These are phyloP conservation scores for Talaromyces trachyspermus DNA, from an alignment of 495 filamentous ascomycete genomes.

Conservation along the genomic window DNA sequence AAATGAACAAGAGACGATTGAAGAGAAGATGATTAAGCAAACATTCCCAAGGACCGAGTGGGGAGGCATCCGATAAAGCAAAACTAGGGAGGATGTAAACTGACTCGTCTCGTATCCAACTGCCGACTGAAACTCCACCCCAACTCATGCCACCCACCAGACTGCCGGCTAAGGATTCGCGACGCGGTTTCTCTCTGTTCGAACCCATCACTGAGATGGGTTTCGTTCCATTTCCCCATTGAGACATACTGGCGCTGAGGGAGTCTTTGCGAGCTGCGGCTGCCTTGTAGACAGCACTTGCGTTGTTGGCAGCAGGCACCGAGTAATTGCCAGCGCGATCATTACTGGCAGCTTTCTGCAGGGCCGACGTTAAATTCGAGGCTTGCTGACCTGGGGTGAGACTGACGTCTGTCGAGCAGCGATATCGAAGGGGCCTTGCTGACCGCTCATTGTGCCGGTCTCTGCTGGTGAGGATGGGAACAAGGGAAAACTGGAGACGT, in stretches of 20 bases:
- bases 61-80: background rate
- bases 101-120: slow-evolving; percentile 93
- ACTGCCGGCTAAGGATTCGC: slow-evolving; percentile 83
- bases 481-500: slow-evolving; percentile 35
- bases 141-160: slow-evolving; percentile 92
- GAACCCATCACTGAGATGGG: slow-evolving; percentile 78
- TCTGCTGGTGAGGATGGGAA: slow-evolving; percentile 29
- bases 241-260: slow-evolving; percentile 47
- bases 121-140: slow-evolving; percentile 93
- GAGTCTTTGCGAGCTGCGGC: slow-evolving; percentile 59
- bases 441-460: slow-evolving; percentile 40
- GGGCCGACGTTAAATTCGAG: slow-evolving; percentile 55
- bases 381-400: slow-evolving; percentile 55
- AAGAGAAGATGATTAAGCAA: slow-evolving; percentile 6
- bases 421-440: slow-evolving; percentile 58
- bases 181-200: slow-evolving; percentile 64
- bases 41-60: background rate
- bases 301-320: slow-evolving; percentile 16
- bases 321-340: slow-evolving; percentile 13
- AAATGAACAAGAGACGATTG: slow-evolving; percentile 14
- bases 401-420: slow-evolving; percentile 54
- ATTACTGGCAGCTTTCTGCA: slow-evolving; percentile 42
- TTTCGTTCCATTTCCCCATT: slow-evolving; percentile 68
- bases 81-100: slow-evolving; percentile 6
- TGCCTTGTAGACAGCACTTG: slow-evolving; percentile 33